A percentile compares a stretch with the other conserved stretches of the same genome.
phyloP scores from a whole-genome alignment of 805 yeast species.

The Kluyveromyces starmeri region DNA sequence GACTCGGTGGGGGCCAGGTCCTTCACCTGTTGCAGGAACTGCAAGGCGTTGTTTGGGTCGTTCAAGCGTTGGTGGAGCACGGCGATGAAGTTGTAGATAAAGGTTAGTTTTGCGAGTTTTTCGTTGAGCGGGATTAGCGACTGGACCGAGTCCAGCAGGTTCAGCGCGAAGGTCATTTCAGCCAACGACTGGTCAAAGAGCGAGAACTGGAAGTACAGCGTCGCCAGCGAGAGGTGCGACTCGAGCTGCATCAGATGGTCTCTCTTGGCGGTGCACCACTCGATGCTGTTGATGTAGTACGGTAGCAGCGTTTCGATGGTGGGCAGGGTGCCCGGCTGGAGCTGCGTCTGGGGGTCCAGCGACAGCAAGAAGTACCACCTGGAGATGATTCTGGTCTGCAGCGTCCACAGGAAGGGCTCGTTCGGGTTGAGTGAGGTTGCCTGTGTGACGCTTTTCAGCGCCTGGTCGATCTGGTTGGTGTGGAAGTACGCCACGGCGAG shows the following conservation, averaged over 20 bases:
- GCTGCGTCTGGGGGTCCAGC: conserved; percentile 6
- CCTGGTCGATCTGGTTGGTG: conserved; percentile 4
- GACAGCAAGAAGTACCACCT: conserved; percentile 7
- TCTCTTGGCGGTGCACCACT: conserved; percentile 3
- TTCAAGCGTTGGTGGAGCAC: conserved; percentile 6
- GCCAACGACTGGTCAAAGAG: conserved; percentile 7
- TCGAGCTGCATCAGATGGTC: conserved; percentile 7
- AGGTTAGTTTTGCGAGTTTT: conserved; percentile 5
- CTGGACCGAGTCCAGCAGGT: conserved; percentile 3
- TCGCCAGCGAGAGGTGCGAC: conserved; percentile 8
- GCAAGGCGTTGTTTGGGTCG: conserved; percentile 4
- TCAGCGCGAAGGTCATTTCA: conserved; percentile 6
- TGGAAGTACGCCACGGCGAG: conserved; percentile 4
- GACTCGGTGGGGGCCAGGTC: conserved; percentile 6
- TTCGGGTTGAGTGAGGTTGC: conserved; percentile 4
- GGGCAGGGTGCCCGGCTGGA: conserved; percentile 4
- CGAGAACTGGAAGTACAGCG: conserved; percentile 9
- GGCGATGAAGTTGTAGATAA: conserved; percentile 8
- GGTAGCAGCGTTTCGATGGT: conserved; percentile 8
- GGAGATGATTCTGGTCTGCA: conserved; percentile 8
- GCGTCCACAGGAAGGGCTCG: conserved; percentile 6
- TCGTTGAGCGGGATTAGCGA: background rate
- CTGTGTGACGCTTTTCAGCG: conserved; percentile 5
- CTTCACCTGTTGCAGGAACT: conserved; percentile 2
- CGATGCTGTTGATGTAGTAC: conserved; percentile 7